Base-by-base conservation (phyloP, 2,329 filamentous ascomycete genomes). In the Talaromyces sp. region DNA sequence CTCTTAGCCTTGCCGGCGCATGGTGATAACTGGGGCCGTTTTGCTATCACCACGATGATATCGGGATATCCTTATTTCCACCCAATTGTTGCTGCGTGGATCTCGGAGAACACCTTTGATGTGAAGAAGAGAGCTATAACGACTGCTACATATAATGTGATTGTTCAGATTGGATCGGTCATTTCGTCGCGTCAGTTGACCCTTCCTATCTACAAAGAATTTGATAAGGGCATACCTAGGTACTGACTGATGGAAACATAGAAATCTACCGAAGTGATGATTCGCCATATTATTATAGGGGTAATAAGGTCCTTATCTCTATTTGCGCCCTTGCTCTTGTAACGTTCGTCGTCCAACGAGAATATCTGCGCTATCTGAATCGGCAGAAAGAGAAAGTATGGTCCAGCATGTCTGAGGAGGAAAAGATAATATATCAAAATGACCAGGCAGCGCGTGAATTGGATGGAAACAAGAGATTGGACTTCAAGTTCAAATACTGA, bases 11-110 rank as follows among this genome's bases (percentile, higher is more conserved):
- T 85, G 0, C 82, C 83, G 0, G 66, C 59, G 1, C 39, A 67
- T 11, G 75, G 80, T 0, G 74, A 79, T 10, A 79, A 83, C 50
- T 86, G 84, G 84, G 74, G 73, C 0, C 76, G 83, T 1, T 86
- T 81, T 72, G 72, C 78, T 0, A 72, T 85, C 24, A 78, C 80
- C 13, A 85, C 82, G 0, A 70, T 86, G 60, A 81, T 84, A 60
- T 80, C 79, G 0, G 82, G 83, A 1, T 83, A 84, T 64, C 83
- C 83, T 0, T 85, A 85, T 68, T 84, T 84, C 65, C 83, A 85
- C 66, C 82, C 83, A 10, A 80, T 85, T 45, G 70, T 75, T 13
- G 71, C 69, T 37, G 67, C 69, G 3, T 70, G 72, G 72, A 70
- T 75, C 33, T 70, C 73, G 16, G 67, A 72, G 66, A 71, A 77